A percentile compares a stretch with the other conserved stretches of the same genome.
Conservation (phyloP, 1,284 basidiomycete genomes). For the Ustilago cynodontis region DNA sequence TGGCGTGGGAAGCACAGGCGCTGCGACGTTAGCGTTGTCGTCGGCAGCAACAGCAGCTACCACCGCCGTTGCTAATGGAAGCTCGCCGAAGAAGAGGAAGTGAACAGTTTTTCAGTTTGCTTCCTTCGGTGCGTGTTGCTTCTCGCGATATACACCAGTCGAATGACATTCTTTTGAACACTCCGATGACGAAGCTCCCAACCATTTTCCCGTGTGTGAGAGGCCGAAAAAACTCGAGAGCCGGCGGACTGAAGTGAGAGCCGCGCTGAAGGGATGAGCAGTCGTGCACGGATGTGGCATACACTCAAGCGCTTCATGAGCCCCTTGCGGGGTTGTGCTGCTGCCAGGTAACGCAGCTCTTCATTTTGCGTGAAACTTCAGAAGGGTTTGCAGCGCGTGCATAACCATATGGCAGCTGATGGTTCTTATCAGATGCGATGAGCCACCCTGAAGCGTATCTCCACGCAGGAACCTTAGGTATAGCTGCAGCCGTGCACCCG, state of each 20-base stretch:
- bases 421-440: not conserved
- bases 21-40: conserved; percentile 6
- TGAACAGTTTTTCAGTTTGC: not conserved
- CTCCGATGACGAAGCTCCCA: no score
- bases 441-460: no score
- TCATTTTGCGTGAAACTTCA: not conserved
- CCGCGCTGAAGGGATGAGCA: not conserved
- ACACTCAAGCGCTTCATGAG: no score
- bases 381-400: not conserved
- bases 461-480: no score
- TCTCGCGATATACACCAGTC: not conserved
- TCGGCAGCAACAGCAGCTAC: conserved; percentile 7
- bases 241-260: not conserved
- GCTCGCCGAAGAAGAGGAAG: conserved; percentile 43
- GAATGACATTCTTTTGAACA: not conserved
- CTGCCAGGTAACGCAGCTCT: not conserved
- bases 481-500: not conserved
- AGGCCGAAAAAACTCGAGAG: no score
- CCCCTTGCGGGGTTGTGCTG: no score
- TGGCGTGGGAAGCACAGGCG: not conserved
- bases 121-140: not conserved
- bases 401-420: not conserved
- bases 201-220: no score
- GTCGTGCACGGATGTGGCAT: not conserved
- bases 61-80: conserved; percentile 20